A percentile compares a stretch with the other conserved stretches of the same genome.
These are phyloP conservation scores for Vaccinium macrocarpon DNA, from an alignment of 148 eudicot genomes.

Conservation along the genomic window DNA sequence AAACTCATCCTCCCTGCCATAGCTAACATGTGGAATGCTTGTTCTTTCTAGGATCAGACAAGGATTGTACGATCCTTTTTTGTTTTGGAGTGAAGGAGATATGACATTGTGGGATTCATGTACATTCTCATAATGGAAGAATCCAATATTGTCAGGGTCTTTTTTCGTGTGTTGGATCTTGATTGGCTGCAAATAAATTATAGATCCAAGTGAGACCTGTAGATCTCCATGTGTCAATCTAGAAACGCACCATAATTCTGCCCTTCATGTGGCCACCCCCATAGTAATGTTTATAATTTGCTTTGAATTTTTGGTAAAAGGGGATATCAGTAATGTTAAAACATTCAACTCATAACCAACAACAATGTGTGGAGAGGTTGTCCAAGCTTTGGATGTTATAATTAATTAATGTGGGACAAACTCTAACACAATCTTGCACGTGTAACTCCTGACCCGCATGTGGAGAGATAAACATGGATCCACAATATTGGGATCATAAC, in stretches of 20 bases:
- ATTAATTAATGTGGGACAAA: too few species aligned
- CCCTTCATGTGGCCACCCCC: not conserved
- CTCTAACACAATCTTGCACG: too few species aligned
- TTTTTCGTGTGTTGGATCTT: not conserved
- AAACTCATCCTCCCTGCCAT: too few species aligned
- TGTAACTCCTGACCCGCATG: too few species aligned
- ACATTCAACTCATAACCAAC: too few species aligned
- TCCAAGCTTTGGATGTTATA: too few species aligned
- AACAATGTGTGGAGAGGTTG: too few species aligned
- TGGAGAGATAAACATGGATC: too few species aligned
- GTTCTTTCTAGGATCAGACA: too few species aligned
- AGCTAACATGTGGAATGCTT: too few species aligned
- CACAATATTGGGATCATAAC: too few species aligned
- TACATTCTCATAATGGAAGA: not conserved
- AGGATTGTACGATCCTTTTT: not conserved
- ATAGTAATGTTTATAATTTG: not conserved
- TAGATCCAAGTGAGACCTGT: not conserved
- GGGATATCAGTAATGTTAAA: too few species aligned
- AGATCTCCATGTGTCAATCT: not conserved
- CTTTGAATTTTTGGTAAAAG: not conserved
- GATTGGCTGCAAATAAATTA: not conserved
- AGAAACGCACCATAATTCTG: not conserved
- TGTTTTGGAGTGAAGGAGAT: not conserved
- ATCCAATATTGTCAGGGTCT: not conserved
- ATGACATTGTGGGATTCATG: not conserved